phyloP scores from a whole-genome alignment of 2,329 filamentous ascomycete genomes.

The Apiospora hydei region DNA sequence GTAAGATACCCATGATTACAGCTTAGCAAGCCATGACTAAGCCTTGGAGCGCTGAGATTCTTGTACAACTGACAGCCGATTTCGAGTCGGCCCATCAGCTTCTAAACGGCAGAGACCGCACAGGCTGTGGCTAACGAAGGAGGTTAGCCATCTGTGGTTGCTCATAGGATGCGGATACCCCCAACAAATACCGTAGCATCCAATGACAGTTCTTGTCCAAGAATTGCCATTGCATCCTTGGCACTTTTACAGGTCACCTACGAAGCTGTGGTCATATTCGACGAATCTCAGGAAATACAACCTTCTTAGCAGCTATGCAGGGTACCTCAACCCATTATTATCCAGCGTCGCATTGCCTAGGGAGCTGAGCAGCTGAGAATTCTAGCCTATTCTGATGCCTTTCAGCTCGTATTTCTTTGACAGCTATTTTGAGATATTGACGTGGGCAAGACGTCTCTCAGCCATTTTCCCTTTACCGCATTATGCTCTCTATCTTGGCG shows the following conservation, averaged over 20 bases:
- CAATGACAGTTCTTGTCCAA: neutral
- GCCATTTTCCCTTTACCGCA: neutral
- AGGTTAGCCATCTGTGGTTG: neutral
- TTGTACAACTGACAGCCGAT: neutral
- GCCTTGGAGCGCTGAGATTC: neutral
- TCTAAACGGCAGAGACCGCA: too few relatives aligned
- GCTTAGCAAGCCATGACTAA: slow-evolving; percentile 27
- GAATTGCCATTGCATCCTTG: slow-evolving; percentile 5
- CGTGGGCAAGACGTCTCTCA: neutral
- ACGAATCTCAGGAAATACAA: neutral
- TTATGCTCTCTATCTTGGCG: neutral
- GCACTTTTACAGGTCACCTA: neutral
- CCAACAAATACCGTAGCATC: neutral
- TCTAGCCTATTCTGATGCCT: neutral
- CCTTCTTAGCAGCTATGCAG: neutral
- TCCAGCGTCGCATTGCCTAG: neutral
- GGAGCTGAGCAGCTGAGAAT: neutral
- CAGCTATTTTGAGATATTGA: slow-evolving; percentile 9
- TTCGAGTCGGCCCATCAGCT: neutral
- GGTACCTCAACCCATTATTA: neutral
- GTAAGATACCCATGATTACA: slow-evolving; percentile 33
- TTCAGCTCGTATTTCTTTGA: slow-evolving; percentile 5
- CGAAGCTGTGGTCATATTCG: neutral
- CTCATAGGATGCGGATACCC: neutral
- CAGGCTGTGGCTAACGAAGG: neutral